These are phyloP conservation scores for Marchantia paleacea DNA, from an alignment of 225 moss, liverwort and hornwort species.

Conservation along the genomic window DNA sequence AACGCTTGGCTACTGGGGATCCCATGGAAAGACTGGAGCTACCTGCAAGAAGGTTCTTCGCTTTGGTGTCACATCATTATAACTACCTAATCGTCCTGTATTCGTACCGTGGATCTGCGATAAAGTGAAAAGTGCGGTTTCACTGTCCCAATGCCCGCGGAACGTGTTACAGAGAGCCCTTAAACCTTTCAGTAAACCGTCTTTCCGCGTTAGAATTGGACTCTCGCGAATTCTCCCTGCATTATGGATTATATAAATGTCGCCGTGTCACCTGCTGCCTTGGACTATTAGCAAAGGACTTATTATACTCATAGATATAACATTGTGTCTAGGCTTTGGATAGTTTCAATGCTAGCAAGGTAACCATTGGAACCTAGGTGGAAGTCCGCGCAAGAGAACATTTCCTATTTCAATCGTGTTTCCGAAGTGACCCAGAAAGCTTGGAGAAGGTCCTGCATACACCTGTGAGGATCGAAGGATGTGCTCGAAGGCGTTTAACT, in stretches of 20 bases:
- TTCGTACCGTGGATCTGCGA: neutral
- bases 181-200: neutral
- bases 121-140: neutral
- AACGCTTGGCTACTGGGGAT: neutral
- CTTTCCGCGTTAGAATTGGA: neutral
- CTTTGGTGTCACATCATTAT: neutral
- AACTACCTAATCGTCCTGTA: neutral
- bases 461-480: neutral
- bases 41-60: neutral
- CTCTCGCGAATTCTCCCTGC: too few relatives aligned
- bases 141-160: neutral
- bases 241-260: too few relatives aligned
- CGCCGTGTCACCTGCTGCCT: too few relatives aligned
- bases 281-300: too few relatives aligned
- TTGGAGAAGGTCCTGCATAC: neutral
- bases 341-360: too few relatives aligned
- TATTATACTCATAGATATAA: too few relatives aligned
- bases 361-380: too few relatives aligned
- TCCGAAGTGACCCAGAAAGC: neutral
- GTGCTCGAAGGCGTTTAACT: too few relatives aligned
- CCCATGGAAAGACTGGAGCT: neutral
- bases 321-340: too few relatives aligned
- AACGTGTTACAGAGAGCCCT: neutral
- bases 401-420: neutral
- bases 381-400: too few relatives aligned